Evolutionary conservation across 2,329 filamentous ascomycete species (phyloP).

Genomic region (Scytalidium sp.): DNA sequence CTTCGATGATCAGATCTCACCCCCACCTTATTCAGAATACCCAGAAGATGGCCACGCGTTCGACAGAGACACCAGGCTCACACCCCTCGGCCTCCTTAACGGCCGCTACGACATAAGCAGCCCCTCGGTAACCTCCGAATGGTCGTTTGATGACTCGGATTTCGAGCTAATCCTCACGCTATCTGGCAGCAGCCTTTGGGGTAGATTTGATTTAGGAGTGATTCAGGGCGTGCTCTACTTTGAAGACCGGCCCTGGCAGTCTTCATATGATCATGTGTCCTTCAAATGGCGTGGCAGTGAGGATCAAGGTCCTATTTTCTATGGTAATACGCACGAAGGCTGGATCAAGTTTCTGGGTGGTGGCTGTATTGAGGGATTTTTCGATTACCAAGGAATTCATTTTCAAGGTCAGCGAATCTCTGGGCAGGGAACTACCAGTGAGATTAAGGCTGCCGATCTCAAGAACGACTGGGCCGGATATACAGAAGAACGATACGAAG

Average conservation of each 20-base stretch:
- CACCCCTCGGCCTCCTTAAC: too few relatives aligned
- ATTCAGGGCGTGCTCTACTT: conserved; percentile 41
- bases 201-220: conserved; percentile 39
- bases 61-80: too few relatives aligned
- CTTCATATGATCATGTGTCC: conserved; percentile 27
- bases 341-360: conserved; percentile 35
- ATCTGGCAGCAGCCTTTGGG: conserved; percentile 40
- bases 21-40: conserved; percentile 25
- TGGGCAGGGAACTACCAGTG: conserved; percentile 29
- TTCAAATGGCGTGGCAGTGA: too few relatives aligned
- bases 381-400: conserved; percentile 23
- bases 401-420: conserved; percentile 25
- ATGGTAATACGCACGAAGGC: too few relatives aligned
- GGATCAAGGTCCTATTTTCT: too few relatives aligned
- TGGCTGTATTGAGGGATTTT: conserved; percentile 30
- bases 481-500: conserved; percentile 26
- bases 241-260: conserved; percentile 13
- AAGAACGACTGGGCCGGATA: conserved; percentile 28
- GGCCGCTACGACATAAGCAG: too few relatives aligned
- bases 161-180: conserved; percentile 36
- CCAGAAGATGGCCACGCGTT: not conserved
- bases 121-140: too few relatives aligned
- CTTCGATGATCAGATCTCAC: conserved; percentile 15
- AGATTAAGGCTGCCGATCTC: conserved; percentile 22
- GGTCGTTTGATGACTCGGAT: conserved; percentile 21